Evolutionary conservation across 345 rosid species (phyloP).

Genomic region (Syzygium jambos): DNA sequence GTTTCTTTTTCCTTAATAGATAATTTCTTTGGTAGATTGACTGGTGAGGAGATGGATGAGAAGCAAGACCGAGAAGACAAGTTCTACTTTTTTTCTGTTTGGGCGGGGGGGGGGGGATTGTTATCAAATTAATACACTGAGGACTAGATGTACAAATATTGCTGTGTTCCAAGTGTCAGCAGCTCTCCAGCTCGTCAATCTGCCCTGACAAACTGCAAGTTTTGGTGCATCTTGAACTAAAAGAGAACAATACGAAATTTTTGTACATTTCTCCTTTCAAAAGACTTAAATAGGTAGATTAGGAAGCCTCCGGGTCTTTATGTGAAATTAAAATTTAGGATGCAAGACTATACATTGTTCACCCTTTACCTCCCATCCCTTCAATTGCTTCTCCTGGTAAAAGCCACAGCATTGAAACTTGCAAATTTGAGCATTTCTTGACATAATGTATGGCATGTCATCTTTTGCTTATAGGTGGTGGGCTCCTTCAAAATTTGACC

Average conservation of each 20-base stretch:
- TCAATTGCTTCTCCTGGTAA: neutral
- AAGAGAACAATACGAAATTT: neutral
- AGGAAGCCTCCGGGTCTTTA: neutral
- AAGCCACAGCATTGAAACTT: neutral
- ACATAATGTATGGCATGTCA: neutral
- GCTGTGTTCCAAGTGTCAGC: neutral
- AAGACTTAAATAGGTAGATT: neutral
- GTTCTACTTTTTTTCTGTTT: neutral
- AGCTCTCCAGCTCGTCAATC: neutral
- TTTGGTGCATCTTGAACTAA: neutral
- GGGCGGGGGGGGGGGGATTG: accelerated
- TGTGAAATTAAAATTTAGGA: neutral
- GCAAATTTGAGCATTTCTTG: neutral
- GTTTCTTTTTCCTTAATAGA: neutral
- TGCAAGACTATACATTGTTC: neutral
- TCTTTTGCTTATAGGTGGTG: conserved; percentile 60
- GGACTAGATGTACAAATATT: neutral
- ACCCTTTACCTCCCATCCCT: neutral
- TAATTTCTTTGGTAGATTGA: neutral
- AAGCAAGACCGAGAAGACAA: neutral
- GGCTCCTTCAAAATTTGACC: conserved; percentile 93
- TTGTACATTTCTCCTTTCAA: neutral
- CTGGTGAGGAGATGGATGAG: neutral
- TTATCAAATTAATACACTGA: neutral
- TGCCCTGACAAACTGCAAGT: neutral